Evolutionary conservation across 805 yeast genomes (phyloP), one percentile per base, ranked within the genome.

Genomic region (Starmerella davenportii): DNA sequence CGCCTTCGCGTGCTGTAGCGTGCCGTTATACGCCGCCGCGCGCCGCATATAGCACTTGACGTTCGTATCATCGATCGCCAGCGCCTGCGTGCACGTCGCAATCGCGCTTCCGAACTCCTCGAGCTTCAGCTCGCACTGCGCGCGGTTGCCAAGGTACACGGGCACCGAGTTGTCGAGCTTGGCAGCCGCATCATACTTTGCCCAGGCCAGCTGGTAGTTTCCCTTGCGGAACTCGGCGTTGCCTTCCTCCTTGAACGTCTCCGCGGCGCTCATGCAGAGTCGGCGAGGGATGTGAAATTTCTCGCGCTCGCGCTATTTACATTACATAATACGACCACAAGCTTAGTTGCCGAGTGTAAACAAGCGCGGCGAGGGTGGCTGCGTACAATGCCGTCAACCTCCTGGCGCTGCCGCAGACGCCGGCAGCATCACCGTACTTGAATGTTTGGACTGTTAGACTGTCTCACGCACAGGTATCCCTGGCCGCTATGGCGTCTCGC

Each of bases 51-150:
- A 79, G 0, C 82, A 84, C 57, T 87, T 87, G 27, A 74, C 59
- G 51, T 80, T 78, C 16, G 61, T 53, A 1, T 74, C 68, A 53
- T 87, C 82, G 8, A 76, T 51, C 35, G 65, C 68, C 33, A 90
- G 65, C 1, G 95, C 80, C 33, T 61, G 59, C 25, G 74, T 69
- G 49, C 93, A 75, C 55, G 85, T 95, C n/a, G 57, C 62, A 2
- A 85, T 68, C 1, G 95, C 93, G 38, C 72, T 64, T 3, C 95
- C 96, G 55, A 77, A 85, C 50, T 76, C 76, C 55, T 87, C 98
- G 40, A 75, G 57, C 51, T 82, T 80, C 52, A 87, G 72, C 48
- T 84, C 76, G 1, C 82, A 93, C 55, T 82, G 90, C 1, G 95
- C 93, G 47, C 93, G 64, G 58, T 85, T 85, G 17, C 93, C 74